Conservation (phyloP, 129 eudicot species). For the Flaveria bidentis region DNA sequence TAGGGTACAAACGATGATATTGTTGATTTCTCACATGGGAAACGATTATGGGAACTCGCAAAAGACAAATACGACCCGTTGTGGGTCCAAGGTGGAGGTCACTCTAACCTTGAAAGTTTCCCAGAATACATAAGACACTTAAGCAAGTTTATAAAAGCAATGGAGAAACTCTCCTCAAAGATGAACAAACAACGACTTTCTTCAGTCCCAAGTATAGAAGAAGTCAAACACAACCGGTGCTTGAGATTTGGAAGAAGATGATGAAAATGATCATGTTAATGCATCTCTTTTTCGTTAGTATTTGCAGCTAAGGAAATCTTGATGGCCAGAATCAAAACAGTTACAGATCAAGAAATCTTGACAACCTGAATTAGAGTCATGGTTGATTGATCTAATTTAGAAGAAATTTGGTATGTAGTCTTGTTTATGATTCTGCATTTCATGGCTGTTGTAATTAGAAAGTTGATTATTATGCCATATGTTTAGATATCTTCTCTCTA, state of each 20-base stretch:
- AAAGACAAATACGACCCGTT: constrained; percentile 86
- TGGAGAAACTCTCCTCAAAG: constrained; percentile 80
- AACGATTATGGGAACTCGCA: constrained; percentile 94
- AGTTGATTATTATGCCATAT: constrained; percentile 29
- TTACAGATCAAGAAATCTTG: constrained; percentile 3
- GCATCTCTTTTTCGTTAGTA: not conserved
- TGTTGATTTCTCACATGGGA: constrained; percentile 89
- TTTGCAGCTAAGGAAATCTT: constrained; percentile 2
- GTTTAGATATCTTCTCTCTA: constrained; percentile 8
- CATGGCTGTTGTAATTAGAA: constrained; percentile 32
- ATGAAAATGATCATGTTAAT: not conserved
- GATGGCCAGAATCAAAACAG: constrained; percentile 6
- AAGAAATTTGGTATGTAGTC: constrained; percentile 24
- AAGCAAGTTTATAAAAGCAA: constrained; percentile 70
- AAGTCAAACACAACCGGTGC: constrained; percentile 73
- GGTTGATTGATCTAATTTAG: constrained; percentile 18
- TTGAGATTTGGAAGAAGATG: constrained; percentile 62
- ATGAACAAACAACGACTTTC: constrained; percentile 43
- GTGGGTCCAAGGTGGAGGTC: constrained; percentile 98
- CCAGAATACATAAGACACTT: constrained; percentile 89
- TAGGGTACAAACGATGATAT: constrained; percentile 90
- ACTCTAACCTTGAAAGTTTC: constrained; percentile 87
- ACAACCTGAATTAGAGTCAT: constrained; percentile 19
- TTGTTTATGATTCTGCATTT: constrained; percentile 20
- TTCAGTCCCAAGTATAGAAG: constrained; percentile 46